Evolutionary conservation across 805 yeast species (phyloP).

Genomic region (Candida namnaoensis): DNA sequence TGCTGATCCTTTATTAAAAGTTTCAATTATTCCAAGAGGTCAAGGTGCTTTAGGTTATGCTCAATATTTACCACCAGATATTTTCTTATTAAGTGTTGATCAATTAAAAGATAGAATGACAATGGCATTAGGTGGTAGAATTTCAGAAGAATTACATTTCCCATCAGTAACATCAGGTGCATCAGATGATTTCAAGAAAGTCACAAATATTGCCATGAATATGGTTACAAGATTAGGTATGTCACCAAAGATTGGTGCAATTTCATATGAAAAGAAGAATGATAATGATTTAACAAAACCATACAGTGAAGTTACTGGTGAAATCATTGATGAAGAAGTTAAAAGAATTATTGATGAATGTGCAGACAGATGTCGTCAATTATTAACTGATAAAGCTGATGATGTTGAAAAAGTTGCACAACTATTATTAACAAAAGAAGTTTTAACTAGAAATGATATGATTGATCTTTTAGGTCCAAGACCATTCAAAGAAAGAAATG

Average conservation of each 20-base stretch:
- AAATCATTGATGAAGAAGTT: constrained; percentile 60
- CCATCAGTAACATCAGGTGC: constrained; percentile 88
- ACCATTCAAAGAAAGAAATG: constrained; percentile 72
- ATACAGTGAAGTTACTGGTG: constrained; percentile 66
- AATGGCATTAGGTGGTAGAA: constrained; percentile 93
- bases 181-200: constrained; percentile 85
- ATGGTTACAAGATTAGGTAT: constrained; percentile 88
- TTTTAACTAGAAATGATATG: constrained; percentile 78
- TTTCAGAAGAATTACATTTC: constrained; percentile 84
- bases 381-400: constrained; percentile 49
- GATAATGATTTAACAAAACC: constrained; percentile 48
- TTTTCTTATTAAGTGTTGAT: constrained; percentile 65
- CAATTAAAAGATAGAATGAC: constrained; percentile 80
- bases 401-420: constrained; percentile 68
- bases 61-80: constrained; percentile 87
- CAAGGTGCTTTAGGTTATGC: constrained; percentile 96
- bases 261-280: constrained; percentile 42
- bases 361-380: constrained; percentile 46
- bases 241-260: constrained; percentile 73
- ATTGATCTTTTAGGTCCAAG: constrained; percentile 66
- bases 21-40: constrained; percentile 92
- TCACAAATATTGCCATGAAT: constrained; percentile 78
- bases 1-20: constrained; percentile 89
- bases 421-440: constrained; percentile 63
- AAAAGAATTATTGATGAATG: constrained; percentile 59